Evolutionary conservation across 306 rosid genomes (phyloP).

Genomic region (Comarum palustre): DNA sequence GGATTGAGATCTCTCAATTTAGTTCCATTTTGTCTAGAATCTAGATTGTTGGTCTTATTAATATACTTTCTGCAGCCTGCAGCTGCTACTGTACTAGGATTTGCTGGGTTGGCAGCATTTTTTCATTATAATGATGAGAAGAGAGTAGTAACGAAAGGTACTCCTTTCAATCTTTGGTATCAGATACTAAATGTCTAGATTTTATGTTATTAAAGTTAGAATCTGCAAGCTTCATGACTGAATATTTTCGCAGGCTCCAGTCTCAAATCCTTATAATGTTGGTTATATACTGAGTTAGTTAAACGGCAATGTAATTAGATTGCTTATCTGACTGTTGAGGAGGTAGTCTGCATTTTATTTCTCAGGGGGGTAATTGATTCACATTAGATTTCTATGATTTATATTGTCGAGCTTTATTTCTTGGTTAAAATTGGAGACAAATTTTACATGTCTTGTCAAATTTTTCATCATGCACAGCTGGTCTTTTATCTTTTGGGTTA

Average conservation of each 20-base stretch:
- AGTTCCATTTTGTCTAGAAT: constrained; percentile 7
- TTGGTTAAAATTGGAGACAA: background rate
- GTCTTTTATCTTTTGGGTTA: background rate
- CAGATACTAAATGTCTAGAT: background rate
- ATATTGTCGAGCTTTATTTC: background rate
- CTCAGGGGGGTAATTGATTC: background rate
- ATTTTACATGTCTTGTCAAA: background rate
- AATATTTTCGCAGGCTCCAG: background rate
- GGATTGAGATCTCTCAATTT: background rate
- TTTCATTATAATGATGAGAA: constrained; percentile 76
- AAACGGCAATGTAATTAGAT: background rate
- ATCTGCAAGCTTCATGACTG: background rate
- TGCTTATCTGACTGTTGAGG: background rate
- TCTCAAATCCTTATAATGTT: background rate
- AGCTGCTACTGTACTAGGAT: constrained; percentile 56
- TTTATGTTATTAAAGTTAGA: constrained; percentile 11
- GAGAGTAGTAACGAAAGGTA: constrained; percentile 77
- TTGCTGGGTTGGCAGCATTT: constrained; percentile 66
- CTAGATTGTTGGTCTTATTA: constrained; percentile 9
- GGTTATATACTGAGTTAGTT: background rate
- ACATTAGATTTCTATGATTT: background rate
- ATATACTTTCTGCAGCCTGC: constrained; percentile 51
- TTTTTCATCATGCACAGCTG: background rate
- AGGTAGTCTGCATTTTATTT: background rate
- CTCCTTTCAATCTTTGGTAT: background rate